A percentile compares a stretch with the other conserved stretches of the same genome.
phyloP scores from a whole-genome alignment of 768 basidiomycete species.

The Amyloporia xantha region DNA sequence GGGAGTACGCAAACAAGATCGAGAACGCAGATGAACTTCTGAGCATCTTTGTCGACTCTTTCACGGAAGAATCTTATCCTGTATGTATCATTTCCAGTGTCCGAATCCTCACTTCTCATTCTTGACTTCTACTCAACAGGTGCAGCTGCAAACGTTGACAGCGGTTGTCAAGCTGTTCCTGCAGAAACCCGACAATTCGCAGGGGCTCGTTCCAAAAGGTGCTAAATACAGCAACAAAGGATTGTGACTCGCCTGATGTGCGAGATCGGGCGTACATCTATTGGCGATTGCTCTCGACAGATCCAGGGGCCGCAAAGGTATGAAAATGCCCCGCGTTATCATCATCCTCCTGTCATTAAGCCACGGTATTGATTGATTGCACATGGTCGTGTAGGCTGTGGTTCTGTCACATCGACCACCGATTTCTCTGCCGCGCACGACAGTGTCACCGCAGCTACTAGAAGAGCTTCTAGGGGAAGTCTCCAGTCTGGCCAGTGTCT shows the following conservation, averaged over 20 bases:
- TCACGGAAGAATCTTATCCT: slow-evolving; percentile 89
- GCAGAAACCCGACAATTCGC: slow-evolving; percentile 89
- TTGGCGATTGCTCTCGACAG: slow-evolving; percentile 91
- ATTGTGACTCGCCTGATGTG: slow-evolving; percentile 95
- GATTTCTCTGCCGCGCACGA: slow-evolving; percentile 88
- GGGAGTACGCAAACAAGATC: slow-evolving; percentile 96
- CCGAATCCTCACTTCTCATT: not conserved
- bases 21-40: slow-evolving; percentile 94
- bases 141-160: slow-evolving; percentile 77
- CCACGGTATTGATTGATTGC: slow-evolving; percentile 1
- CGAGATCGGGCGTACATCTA: slow-evolving; percentile 97
- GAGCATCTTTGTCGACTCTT: slow-evolving; percentile 83
- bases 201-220: slow-evolving; percentile 90
- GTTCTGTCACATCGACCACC: slow-evolving; percentile 90
- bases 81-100: slow-evolving; percentile 37
- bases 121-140: slow-evolving; percentile 16
- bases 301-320: slow-evolving; percentile 93
- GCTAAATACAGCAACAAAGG: slow-evolving; percentile 90
- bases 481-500: slow-evolving; percentile 86
- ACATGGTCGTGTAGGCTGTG: slow-evolving; percentile 57
- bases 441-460: slow-evolving; percentile 77
- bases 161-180: slow-evolving; percentile 96
- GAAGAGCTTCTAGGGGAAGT: slow-evolving; percentile 92
- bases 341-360: not conserved
- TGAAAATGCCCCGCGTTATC: slow-evolving; percentile 10